Evolutionary conservation across 2,329 filamentous ascomycete genomes (phyloP), one percentile per base, ranked within the genome.

Genomic region (Colletotrichum sp.): DNA sequence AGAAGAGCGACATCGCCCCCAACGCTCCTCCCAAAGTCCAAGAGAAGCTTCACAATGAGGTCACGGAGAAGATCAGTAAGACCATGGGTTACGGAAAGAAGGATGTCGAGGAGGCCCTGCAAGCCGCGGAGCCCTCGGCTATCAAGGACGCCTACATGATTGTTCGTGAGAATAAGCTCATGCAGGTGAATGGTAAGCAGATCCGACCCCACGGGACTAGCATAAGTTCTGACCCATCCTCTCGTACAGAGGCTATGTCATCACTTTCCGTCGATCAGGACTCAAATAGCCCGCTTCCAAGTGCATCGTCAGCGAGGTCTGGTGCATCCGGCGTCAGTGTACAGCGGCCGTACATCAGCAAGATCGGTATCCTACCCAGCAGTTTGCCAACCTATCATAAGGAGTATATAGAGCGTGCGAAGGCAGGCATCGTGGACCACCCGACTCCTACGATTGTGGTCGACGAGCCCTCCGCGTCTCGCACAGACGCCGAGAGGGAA

Each of bases 131-230:
- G 84, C 97, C 97, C 15, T 99, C 96, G 75, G 96, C 97, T 13
- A 98, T 99, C 89, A 99, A 99, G 87, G 97, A 99, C 86, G 97
- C 97, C 2, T 99, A 99, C 87, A 93, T 98, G 86, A 99, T 99
- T 84, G 95, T 99, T 30, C 93, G 96, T 69, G 97, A 99, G 85
- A 99, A 99, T 83, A 97, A 98, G 84, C 91, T 99, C 83, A 99
- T 99, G 96, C 95, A 96, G 84, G 94, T 93, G 71, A 98, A 96
- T 84, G 96, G 95, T 98, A 89, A 92, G 95, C 92, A 30, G 36
- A 60, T 28, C 13, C 55, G 24, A 30, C 10, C 12, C 18, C 24
- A n/a, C 3, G 18, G 18, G 39, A 10, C 39, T 30, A 21, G 9
- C 15, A 16, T 34, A 18, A 26, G 6, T 59, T 28, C 28, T 57